Evolutionary conservation across 2,329 filamentous ascomycete genomes (phyloP).

Genomic region (Exophiala calicioides): DNA sequence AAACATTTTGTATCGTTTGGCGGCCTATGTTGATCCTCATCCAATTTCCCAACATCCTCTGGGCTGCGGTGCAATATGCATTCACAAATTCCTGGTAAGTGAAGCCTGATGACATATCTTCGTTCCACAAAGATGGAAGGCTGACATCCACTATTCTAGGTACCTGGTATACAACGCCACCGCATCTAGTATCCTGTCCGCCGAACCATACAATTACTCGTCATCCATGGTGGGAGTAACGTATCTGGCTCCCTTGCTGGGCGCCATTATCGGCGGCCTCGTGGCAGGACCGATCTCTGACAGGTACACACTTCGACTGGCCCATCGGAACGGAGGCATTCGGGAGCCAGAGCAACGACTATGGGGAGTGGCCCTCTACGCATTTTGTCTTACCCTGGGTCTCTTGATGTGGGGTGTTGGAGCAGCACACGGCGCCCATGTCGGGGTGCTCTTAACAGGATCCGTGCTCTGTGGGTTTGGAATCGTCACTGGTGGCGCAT

Average conservation of each 20-base stretch:
- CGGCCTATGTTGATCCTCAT: slow-evolving; percentile 8
- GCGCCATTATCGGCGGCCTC: slow-evolving; percentile 27
- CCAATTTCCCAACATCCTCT: slow-evolving; percentile 10
- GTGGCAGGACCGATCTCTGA: slow-evolving; percentile 29
- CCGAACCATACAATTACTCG: slow-evolving; percentile 35
- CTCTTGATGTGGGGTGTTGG: slow-evolving; percentile 54
- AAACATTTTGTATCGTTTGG: slow-evolving; percentile 5
- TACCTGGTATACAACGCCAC: too few species aligned
- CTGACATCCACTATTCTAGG: too few species aligned
- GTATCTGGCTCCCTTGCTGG: slow-evolving; percentile 34
- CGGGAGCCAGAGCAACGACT: slow-evolving; percentile 33
- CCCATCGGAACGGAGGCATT: slow-evolving; percentile 27
- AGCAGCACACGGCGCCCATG: slow-evolving; percentile 49
- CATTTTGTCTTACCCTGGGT: too few species aligned
- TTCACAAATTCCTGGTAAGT: too few species aligned
- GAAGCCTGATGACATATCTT: too few species aligned
- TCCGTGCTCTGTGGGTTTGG: slow-evolving; percentile 35
- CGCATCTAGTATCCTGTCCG: slow-evolving; percentile 34
- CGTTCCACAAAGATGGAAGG: too few species aligned
- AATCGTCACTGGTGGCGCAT: slow-evolving; percentile 45
- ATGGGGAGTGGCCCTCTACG: too few species aligned
- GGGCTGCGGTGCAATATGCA: too few species aligned
- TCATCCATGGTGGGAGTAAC: slow-evolving; percentile 33
- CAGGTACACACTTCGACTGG: slow-evolving; percentile 26
- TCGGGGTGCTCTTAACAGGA: slow-evolving; percentile 50